Conservation (phyloP, 371 early-diverging fungal species). For the Mycotypha africana region DNA sequence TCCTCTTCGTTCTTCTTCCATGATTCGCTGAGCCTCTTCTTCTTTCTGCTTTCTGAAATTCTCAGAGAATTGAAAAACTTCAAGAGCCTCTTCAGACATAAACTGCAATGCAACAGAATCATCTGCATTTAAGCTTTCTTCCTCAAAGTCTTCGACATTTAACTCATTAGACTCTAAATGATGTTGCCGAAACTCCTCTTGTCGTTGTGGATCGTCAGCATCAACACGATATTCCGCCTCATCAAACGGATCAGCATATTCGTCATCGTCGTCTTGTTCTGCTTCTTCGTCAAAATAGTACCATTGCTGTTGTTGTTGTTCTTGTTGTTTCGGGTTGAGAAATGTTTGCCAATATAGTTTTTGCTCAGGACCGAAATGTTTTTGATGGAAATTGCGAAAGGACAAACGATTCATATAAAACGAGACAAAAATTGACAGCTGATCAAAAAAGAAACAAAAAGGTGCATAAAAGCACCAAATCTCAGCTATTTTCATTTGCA, state of each 20-base stretch:
- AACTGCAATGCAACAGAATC: neutral
- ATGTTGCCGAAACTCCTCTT: no score
- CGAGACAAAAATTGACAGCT: neutral
- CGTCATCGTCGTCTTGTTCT: neutral
- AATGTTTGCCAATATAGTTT: constrained; percentile 10
- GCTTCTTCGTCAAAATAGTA: no score
- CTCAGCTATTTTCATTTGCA: neutral
- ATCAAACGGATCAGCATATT: neutral
- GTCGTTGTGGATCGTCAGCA: neutral
- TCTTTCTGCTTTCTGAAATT: constrained; percentile 27
- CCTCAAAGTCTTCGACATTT: neutral
- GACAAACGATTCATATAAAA: constrained; percentile 15
- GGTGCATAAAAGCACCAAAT: neutral
- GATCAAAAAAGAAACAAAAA: neutral
- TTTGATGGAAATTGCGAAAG: constrained; percentile 18
- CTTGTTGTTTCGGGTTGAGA: constrained; percentile 3
- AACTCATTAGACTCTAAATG: no score
- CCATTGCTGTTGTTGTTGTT: constrained; percentile 4
- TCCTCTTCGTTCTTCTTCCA: constrained; percentile 12
- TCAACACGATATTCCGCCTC: neutral
- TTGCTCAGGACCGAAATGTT: constrained; percentile 22
- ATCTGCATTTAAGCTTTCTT: constrained; percentile 3
- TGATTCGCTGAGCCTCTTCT: constrained; percentile 4
- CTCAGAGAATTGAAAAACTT: constrained; percentile 37
- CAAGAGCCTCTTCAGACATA: constrained; percentile 32